Conservation (phyloP, 2,329 filamentous ascomycete genomes). For the Ophiostoma tasmaniense region DNA sequence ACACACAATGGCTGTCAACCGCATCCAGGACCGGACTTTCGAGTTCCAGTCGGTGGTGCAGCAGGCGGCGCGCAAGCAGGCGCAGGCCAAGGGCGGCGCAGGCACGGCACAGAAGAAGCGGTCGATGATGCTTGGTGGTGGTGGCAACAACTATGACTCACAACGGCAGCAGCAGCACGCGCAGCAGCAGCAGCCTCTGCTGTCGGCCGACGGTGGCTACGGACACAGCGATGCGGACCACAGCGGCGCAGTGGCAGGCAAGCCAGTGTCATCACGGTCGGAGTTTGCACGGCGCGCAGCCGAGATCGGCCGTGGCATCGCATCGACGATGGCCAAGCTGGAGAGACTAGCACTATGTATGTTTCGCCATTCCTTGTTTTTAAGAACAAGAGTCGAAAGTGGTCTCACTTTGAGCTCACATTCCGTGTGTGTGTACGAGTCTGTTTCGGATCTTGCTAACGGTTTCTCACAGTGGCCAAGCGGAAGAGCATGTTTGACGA, state of each 20-base stretch:
- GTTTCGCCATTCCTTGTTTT: constrained; percentile 35
- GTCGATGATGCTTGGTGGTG: constrained; percentile 13
- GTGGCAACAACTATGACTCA: neutral
- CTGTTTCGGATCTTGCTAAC: neutral
- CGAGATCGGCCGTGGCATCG: constrained; percentile 86
- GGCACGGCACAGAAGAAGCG: constrained; percentile 54
- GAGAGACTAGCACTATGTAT: constrained; percentile 71
- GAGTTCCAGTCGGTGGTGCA: constrained; percentile 90
- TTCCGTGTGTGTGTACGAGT: neutral
- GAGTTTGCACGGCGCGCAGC: constrained; percentile 90
- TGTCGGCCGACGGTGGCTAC: neutral
- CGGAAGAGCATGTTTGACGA: constrained; percentile 97
- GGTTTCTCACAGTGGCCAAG: constrained; percentile 56
- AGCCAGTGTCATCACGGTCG: constrained; percentile 36
- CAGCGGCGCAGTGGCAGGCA: constrained; percentile 60
- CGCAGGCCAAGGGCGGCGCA: constrained; percentile 51
- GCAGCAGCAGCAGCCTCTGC: constrained; percentile 51
- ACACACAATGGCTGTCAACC: constrained; percentile 52
- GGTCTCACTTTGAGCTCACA: neutral
- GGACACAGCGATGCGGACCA: constrained; percentile 28
- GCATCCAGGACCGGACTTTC: constrained; percentile 91
- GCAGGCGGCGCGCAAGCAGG: constrained; percentile 74
- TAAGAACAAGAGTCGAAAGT: neutral
- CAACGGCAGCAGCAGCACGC: constrained; percentile 6
- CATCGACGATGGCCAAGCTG: constrained; percentile 86